Conservation (phyloP, 129 eudicot genomes). For the Erigeron canadensis region DNA sequence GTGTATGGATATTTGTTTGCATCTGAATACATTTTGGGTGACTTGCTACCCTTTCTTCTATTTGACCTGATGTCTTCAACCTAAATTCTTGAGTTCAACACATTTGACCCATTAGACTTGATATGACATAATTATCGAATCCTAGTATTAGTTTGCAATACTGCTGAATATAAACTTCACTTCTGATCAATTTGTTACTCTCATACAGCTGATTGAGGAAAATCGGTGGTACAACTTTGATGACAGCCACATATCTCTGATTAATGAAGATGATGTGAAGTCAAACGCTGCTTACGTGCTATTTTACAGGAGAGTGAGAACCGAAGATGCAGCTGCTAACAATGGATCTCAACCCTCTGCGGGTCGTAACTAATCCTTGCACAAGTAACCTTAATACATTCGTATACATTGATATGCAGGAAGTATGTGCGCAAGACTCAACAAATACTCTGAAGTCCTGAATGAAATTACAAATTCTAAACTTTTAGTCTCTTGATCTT, state of each 20-base stretch:
- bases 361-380: constrained; percentile 25
- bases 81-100: neutral
- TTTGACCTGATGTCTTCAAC: neutral
- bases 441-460: neutral
- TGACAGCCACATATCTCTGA: constrained; percentile 65
- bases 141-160: neutral
- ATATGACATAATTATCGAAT: neutral
- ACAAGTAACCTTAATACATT: constrained; percentile 26
- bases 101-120: neutral
- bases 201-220: constrained; percentile 77
- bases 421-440: constrained; percentile 21
- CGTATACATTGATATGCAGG: constrained; percentile 25
- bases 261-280: constrained; percentile 76
- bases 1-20: neutral
- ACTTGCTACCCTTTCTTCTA: neutral
- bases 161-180: neutral
- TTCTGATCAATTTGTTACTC: constrained; percentile 2
- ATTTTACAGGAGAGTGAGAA: constrained; percentile 69
- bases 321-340: constrained; percentile 42
- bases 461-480: constrained; percentile 15
- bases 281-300: constrained; percentile 87
- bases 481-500: constrained; percentile 12
- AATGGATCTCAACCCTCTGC: constrained; percentile 44
- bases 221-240: constrained; percentile 93
- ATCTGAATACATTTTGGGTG: neutral